Base-by-base conservation (phyloP, 495 filamentous ascomycete species). In the Hypoxylon fragiforme region DNA sequence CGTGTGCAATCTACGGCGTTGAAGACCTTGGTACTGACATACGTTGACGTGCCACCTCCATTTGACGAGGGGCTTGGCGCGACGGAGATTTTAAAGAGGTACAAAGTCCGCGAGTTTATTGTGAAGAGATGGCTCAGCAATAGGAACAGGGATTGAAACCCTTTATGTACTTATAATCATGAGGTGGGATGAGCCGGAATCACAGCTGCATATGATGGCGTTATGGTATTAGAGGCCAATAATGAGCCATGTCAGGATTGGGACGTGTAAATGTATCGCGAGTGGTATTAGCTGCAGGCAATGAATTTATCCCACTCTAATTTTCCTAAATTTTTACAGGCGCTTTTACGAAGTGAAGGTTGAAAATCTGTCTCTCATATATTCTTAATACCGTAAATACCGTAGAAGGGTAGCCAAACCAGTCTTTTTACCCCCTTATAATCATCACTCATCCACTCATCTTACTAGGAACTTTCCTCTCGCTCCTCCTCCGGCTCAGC, bases 21-120 rank as follows among this genome's bases (percentile, higher is more conserved):
- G 62, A 99, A 99, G 78, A 94, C 81, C 11, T 63, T 97, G 56
- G 85, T 97, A 26, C 63, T 97, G 9, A 84, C 84, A 49, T 99
- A 92, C 67, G 92, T 97, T 1, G 92, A 99, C 54, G 77, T 97
- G 9, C 95, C 95, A 6, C 81, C 87, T 7, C 90, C 92, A 3
- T 44, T 68, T 12, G 72, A 79, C 3, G 60, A 71, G 3, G 63
- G 42, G 45, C 46, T 62, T 20, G 65, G 78, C 11, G 67, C 77
- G 31, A 78, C 81, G 2, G 75, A 67, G 11, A 65, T 90, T 22
- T 65, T 97, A 30, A 77, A 77, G 64, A 74, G 77, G 38, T 99
- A 95, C 62, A 85, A 77, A 45, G 82, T 97, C 8, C 78, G 91
- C 40, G 94, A 99, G 65, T 79, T 97, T 39, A 76, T 87, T 22